Conservation (phyloP, 2,329 filamentous ascomycete genomes). For the Phyllosticta citrichinensis region DNA sequence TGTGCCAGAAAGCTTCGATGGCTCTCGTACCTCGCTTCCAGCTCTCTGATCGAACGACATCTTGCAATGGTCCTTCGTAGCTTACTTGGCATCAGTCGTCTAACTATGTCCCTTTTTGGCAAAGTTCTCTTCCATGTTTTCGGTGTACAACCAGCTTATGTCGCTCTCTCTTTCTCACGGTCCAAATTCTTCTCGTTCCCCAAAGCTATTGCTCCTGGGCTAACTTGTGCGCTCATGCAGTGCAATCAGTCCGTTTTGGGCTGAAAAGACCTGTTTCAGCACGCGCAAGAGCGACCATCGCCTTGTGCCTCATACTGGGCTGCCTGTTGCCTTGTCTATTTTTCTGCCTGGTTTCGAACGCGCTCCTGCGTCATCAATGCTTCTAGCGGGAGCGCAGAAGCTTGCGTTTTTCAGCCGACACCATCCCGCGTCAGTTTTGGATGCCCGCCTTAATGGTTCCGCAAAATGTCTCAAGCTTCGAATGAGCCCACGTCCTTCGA, state of each 20-base stretch:
- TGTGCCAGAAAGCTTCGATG: neutral
- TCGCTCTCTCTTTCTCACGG: no score
- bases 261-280: neutral
- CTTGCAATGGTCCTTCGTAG: neutral
- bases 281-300: neutral
- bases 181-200: no score
- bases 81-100: neutral
- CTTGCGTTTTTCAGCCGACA: neutral
- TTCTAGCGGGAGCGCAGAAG: neutral
- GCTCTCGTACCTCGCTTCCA: neutral
- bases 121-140: no score
- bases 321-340: neutral
- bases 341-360: neutral
- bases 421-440: neutral
- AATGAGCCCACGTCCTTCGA: no score
- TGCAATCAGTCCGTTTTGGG: neutral
- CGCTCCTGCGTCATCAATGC: neutral
- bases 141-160: no score
- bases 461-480: no score
- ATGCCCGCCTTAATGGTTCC: no score
- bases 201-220: no score
- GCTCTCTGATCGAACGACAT: neutral
- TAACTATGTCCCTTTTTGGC: neutral
- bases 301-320: neutral
- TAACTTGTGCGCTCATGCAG: neutral